Conservation (phyloP, 371 early-diverging fungal species). For the Dichotomocladium elegans region DNA sequence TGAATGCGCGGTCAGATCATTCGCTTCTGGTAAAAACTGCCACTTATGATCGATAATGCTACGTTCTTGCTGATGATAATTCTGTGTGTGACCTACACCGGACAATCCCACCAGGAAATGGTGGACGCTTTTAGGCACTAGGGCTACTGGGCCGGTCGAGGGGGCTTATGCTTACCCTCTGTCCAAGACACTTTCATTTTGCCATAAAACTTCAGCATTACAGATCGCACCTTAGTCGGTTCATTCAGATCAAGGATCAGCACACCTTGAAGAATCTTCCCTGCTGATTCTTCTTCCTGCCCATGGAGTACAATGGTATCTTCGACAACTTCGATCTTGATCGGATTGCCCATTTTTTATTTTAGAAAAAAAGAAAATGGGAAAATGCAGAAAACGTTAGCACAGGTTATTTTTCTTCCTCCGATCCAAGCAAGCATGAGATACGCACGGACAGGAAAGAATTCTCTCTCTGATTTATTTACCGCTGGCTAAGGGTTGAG, state of each 20-base stretch:
- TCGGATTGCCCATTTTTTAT: conserved; percentile 9
- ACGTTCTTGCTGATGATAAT: conserved; percentile 35
- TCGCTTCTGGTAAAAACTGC: conserved; percentile 25
- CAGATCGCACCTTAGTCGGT: conserved; percentile 35
- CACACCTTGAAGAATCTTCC: conserved; percentile 32
- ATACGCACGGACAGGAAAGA: no score
- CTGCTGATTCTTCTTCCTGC: conserved; percentile 34
- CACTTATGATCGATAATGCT: conserved; percentile 28
- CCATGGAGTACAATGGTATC: conserved; percentile 31
- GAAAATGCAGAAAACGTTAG: no score
- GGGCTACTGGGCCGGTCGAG: not conserved
- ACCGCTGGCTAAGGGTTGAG: no score
- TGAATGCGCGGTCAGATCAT: not conserved
- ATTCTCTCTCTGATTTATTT: no score
- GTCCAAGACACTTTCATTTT: conserved; percentile 48
- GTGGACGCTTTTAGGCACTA: not conserved
- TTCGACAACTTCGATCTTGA: conserved; percentile 25
- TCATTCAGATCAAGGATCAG: conserved; percentile 24
- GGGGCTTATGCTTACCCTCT: conserved; percentile 33
- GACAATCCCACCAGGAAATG: not conserved
- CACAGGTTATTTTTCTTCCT: no score
- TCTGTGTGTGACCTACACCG: conserved; percentile 40
- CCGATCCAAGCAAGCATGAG: no score
- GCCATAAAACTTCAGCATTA: conserved; percentile 27
- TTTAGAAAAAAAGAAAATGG: no score